Evolutionary conservation across 2,329 filamentous ascomycete species (phyloP), one percentile per base, ranked within the genome.

Genomic region (Pseudogymnoascus sp.): DNA sequence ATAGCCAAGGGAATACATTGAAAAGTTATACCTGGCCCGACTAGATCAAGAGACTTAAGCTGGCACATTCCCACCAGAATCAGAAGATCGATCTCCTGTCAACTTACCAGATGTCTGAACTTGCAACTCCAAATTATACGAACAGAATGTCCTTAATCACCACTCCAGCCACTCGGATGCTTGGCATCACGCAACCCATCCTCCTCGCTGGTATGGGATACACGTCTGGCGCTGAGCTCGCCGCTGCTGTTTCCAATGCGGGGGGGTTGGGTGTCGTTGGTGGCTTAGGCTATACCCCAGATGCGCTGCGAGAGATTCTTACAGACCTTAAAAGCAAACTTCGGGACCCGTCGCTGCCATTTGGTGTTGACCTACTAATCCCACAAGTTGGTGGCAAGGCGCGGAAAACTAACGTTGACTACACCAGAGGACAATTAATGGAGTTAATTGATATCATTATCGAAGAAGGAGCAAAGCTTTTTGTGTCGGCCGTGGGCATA

Each of bases 121-220:
- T 25, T 2, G n/a, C 21, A 49, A n/a, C 12, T 25, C 21, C 21
- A 3, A 28, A 28, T 28, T 38, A 23, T 60, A 38, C 28, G 16
- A 38, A 18, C 34, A 65, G 77, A 93, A 90, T 93, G 81, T 84
- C 90, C 81, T 49, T 49, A 82, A 88, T 99, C 77, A 90, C 90
- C 74, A 99, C 95, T 62, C 87, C 90, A 69, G 82, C 93, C 72
- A 99, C 95, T 70, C 93, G 97, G 84, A 89, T 97, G 68, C 89
- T 99, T 79, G 90, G 91, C 83, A 97, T 99, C 85, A 91, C 96
- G 77, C 95, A 99, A 79, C 95, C 95, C 65, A 82, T 99, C 75
- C 82, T 99, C 73, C 88, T 99, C 66, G 95, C 95, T 71, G 95
- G 95, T 77, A 99, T 99, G 95, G 97, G 97, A 83, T 95, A 97